These are phyloP conservation scores for Ramularia collo-cygni DNA, from an alignment of 2,329 filamentous ascomycete species.

Conservation along the genomic window DNA sequence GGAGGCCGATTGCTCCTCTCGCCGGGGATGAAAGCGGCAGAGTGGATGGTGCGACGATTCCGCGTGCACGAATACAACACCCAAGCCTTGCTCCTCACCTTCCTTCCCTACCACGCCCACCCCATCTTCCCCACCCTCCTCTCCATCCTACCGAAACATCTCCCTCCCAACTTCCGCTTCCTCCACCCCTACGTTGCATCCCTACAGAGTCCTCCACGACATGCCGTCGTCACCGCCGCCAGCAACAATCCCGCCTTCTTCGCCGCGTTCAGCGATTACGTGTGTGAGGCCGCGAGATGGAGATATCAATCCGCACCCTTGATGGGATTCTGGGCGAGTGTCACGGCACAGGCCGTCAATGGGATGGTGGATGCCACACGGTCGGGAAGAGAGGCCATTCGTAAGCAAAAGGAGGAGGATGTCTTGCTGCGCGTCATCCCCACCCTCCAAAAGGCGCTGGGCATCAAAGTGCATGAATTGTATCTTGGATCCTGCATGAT, in stretches of 20 bases:
- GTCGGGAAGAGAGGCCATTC: conserved; percentile 68
- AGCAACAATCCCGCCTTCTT: conserved; percentile 73
- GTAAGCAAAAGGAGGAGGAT: conserved; percentile 74
- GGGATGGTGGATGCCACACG: conserved; percentile 70
- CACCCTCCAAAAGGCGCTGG: conserved; percentile 69
- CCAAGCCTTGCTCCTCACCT: conserved; percentile 67
- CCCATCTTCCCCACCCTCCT: conserved; percentile 79
- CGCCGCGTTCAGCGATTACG: conserved; percentile 68
- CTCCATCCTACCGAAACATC: conserved; percentile 70
- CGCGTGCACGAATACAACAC: conserved; percentile 93
- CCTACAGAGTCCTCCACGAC: conserved; percentile 67
- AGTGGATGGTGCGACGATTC: conserved; percentile 91
- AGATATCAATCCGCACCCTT: conserved; percentile 70
- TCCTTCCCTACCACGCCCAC: conserved; percentile 85
- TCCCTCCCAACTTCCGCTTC: conserved; percentile 74
- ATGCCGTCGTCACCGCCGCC: conserved; percentile 76
- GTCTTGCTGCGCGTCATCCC: conserved; percentile 62
- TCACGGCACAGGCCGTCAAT: conserved; percentile 78
- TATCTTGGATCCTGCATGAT: conserved; percentile 90
- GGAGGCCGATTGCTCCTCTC: conserved; percentile 71
- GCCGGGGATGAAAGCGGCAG: conserved; percentile 82
- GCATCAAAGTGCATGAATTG: conserved; percentile 68
- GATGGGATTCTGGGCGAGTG: conserved; percentile 83
- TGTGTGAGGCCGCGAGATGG: conserved; percentile 64
- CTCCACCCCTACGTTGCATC: conserved; percentile 79